Base-by-base conservation (phyloP, 331 rosid genomes). In the Malus hybrid region DNA sequence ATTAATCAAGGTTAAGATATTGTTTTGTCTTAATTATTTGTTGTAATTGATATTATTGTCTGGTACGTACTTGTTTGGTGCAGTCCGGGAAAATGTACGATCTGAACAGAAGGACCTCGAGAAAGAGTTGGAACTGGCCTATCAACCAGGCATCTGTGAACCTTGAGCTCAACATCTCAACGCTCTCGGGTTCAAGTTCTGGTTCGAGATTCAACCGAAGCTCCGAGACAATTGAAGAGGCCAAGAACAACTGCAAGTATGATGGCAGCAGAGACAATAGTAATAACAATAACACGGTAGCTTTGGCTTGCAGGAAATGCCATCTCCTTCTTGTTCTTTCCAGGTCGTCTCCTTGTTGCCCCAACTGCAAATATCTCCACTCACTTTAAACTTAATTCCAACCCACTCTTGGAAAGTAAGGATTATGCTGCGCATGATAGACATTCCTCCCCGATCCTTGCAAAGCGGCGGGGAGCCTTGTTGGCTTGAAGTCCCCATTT, bases 71-170 rank as follows among this genome's bases (percentile, higher is more conserved):
- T 55, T 19, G 39, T 48, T 48, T 6, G 7, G 15, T 67, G 79
- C 89, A 85, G 89, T 85, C 86, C 18, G 86, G 89, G 14, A 71
- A 65, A 67, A 77, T 82, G 86, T 85, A 82, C 66, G 78, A 85
- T 46, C 55, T 82, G 71, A 85, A 85, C 85, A 82, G 86, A 78
- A 83, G 78, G 59, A 85, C 89, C 7, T 66, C 70, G 71, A 82
- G 74, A 29, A 82, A 80, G 81, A 82, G 82, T 34, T 80, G 81
- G 86, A 71, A 80, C 20, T 71, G 81, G 84, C 89, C 86, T n/a
- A 74, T 54, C 67, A 81, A 82, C 46, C 67, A 76, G 62, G 67
- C 39, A 24, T 4, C 15, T 44, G 79, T 85, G 33, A 84, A 85
- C 66, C 75, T 85, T n/a, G 85, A 80, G 67, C 89, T 85, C 59